Evolutionary conservation across 345 rosid genomes (phyloP).

Genomic region (Euphorbia pulcherrima): DNA sequence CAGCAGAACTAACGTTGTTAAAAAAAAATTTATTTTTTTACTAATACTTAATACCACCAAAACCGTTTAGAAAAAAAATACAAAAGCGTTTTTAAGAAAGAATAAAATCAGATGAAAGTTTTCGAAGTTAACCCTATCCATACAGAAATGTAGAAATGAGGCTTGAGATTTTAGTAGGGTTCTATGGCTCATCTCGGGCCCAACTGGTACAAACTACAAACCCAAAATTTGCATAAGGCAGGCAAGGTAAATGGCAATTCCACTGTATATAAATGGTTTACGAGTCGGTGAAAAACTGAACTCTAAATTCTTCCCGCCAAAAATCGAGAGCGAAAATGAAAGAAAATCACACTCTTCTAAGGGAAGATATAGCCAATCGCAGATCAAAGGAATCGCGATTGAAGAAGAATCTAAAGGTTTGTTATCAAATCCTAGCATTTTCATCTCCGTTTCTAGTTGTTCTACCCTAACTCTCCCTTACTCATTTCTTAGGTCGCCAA

Average conservation of each 20-base stretch:
- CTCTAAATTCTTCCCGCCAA: conserved; percentile 20
- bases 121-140: too few relatives aligned
- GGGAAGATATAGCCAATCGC: conserved; percentile 15
- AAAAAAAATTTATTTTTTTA: too few relatives aligned
- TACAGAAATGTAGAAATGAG: too few relatives aligned
- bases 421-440: not conserved
- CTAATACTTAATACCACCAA: too few relatives aligned
- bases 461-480: not conserved
- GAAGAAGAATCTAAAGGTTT: conserved; percentile 29
- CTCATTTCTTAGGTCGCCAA: conserved; percentile 14
- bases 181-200: too few relatives aligned
- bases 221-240: too few relatives aligned
- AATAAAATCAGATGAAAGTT: too few relatives aligned
- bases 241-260: not conserved
- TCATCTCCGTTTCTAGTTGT: not conserved
- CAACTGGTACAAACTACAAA: too few relatives aligned
- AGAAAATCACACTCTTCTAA: conserved; percentile 24
- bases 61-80: too few relatives aligned
- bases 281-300: not conserved
- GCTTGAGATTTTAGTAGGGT: too few relatives aligned
- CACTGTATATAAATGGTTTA: not conserved
- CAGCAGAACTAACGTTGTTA: too few relatives aligned
- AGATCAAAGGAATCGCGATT: conserved; percentile 20
- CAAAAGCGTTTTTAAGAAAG: too few relatives aligned
- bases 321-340: conserved; percentile 19